These are phyloP conservation scores for Neonectria magnoliae DNA, from an alignment of 2,329 filamentous ascomycete genomes.

Conservation along the genomic window DNA sequence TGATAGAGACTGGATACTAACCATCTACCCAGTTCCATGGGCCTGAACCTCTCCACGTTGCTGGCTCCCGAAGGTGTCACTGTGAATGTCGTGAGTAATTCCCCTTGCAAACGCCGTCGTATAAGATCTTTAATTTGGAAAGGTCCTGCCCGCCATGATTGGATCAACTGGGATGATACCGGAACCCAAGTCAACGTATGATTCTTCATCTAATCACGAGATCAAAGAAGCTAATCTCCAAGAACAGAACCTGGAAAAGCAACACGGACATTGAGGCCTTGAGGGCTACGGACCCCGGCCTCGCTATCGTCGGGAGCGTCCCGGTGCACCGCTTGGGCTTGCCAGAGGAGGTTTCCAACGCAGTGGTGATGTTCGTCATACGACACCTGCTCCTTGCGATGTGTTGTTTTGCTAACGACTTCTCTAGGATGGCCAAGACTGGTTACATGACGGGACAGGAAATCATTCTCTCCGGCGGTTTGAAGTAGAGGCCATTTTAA, in stretches of 20 bases:
- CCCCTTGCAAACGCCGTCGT: neutral
- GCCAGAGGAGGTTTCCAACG: constrained; percentile 48
- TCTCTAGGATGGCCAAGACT: constrained; percentile 27
- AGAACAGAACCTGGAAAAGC: constrained; percentile 44
- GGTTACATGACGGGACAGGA: constrained; percentile 31
- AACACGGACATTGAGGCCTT: constrained; percentile 44
- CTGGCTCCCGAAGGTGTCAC: constrained; percentile 47
- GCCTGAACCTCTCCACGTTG: constrained; percentile 46
- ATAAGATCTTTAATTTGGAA: neutral
- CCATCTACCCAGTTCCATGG: constrained; percentile 44
- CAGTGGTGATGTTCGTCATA: constrained; percentile 47
- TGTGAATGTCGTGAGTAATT: constrained; percentile 46
- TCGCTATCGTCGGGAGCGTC: constrained; percentile 48
- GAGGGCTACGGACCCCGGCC: constrained; percentile 44
- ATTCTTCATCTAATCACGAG: neutral
- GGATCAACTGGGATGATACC: constrained; percentile 50
- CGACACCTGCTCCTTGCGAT: neutral
- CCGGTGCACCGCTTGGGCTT: constrained; percentile 48
- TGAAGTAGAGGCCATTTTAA: constrained; percentile 7
- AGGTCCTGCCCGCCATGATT: constrained; percentile 51
- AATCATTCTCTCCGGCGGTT: constrained; percentile 24
- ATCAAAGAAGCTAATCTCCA: neutral
- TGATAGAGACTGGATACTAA: constrained; percentile 16
- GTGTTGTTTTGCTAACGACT: neutral
- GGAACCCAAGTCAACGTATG: constrained; percentile 43